Evolutionary conservation across 805 yeast genomes (phyloP), one percentile per base, ranked within the genome.

Genomic region (Candida berthetii): DNA sequence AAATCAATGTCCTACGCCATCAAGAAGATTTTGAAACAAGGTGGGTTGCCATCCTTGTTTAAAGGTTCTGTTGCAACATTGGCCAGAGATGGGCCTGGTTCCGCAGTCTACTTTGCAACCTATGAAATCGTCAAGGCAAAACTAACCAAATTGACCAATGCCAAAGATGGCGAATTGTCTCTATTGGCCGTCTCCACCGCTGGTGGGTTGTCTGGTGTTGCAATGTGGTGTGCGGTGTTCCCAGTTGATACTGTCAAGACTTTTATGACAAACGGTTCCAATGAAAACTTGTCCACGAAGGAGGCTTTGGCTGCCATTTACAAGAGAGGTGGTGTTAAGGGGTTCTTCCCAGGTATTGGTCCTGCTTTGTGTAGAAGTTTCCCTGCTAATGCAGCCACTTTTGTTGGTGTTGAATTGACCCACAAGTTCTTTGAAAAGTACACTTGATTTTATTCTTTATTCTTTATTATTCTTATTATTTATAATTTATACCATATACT

Each of bases 351-450:
- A 3, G 99, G 99, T 43, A 72, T 91, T 19, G 97, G 96, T 0
- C 97, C 99, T 6, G 98, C 98, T 2, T 68, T 91, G 56, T 78
- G 88, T 20, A 77, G 99, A 63, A 82, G 95, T 33, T 91, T 93
- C 83, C 98, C 98, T 3, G 98, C 98, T 18, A 91, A 93, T 64
- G 99, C 99, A n/a, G 98, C 99, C 8, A 90, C 98, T 3, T 91
- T 91, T 68, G 75, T 88, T 29, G 99, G 98, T 37, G 98, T 91
- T 25, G 99, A 91, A 62, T 57, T 90, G 43, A 86, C 96, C 6
- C 71, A 64, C 44, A 56, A 61, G 17, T 49, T 64, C 45, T 65
- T 66, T 43, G 63, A 61, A 43, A 60, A 62, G 40, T 64, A 53
- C 41, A 48, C 66, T 37, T 29, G 32, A 29, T 14, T n/a, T 14